A percentile compares a stretch with the other conserved stretches of the same genome.
phyloP scores from a whole-genome alignment of 202 grass and related monocot genomes.

The Schoenoplectus triqueter region DNA sequence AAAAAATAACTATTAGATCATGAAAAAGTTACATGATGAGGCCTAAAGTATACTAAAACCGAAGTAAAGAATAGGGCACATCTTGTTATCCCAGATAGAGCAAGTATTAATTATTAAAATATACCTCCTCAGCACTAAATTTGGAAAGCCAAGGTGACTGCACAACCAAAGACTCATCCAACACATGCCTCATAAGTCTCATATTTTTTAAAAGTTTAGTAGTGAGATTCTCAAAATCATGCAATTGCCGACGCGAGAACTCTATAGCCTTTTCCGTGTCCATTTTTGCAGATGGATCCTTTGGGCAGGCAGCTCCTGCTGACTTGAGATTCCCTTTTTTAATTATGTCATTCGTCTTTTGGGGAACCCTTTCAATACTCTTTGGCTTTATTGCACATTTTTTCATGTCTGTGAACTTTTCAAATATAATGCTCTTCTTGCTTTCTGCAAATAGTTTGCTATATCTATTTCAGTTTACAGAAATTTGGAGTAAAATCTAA shows the following conservation, averaged over 20 bases:
- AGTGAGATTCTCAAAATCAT: slow-evolving; percentile 81
- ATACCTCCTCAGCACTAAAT: slow-evolving; percentile 68
- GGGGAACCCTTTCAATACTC: slow-evolving; percentile 27
- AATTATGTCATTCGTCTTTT: slow-evolving; percentile 43
- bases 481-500: slow-evolving; percentile 29
- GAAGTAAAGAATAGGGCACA: slow-evolving; percentile 32
- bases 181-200: slow-evolving; percentile 71
- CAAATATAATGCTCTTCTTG: slow-evolving; percentile 46
- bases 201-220: slow-evolving; percentile 80
- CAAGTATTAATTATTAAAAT: slow-evolving; percentile 7
- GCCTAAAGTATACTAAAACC: neutral
- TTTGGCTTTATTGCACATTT: slow-evolving; percentile 35
- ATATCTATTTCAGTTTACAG: slow-evolving; percentile 37
- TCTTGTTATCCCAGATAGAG: slow-evolving; percentile 35
- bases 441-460: slow-evolving; percentile 34
- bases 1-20: slow-evolving; percentile 41
- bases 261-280: slow-evolving; percentile 76
- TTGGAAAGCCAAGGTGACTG: slow-evolving; percentile 63
- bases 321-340: slow-evolving; percentile 58
- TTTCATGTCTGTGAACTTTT: slow-evolving; percentile 48
- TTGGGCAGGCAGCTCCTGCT: slow-evolving; percentile 58
- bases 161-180: slow-evolving; percentile 66
- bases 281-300: slow-evolving; percentile 49
- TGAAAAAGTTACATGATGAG: neutral
- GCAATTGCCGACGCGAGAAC: slow-evolving; percentile 89